Evolutionary conservation across 2,329 filamentous ascomycete genomes (phyloP).

Genomic region (Fusarium albosuccineum): DNA sequence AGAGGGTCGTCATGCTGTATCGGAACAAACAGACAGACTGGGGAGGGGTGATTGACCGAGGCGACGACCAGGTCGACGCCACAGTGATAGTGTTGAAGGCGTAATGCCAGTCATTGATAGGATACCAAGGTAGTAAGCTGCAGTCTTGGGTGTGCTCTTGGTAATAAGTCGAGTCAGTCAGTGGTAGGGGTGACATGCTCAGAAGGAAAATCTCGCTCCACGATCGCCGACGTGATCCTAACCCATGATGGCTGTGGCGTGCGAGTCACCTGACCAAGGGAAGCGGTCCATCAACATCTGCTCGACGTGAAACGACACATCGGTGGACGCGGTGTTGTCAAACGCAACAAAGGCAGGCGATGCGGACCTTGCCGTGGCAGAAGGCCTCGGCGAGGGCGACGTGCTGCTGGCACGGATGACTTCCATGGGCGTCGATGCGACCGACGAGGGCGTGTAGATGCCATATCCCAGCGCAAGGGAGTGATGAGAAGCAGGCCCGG

Average conservation of each 20-base stretch:
- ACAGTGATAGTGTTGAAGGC: constrained; percentile 14
- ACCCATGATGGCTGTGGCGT: constrained; percentile 63
- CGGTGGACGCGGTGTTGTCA: constrained; percentile 61
- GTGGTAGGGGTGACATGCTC: constrained; percentile 9
- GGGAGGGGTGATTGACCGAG: constrained; percentile 23
- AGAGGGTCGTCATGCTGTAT: constrained; percentile 32
- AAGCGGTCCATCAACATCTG: constrained; percentile 60
- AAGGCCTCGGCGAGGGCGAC: constrained; percentile 51
- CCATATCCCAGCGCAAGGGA: constrained; percentile 49
- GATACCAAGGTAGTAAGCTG: constrained; percentile 31
- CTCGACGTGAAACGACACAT: constrained; percentile 55
- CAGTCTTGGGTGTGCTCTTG: constrained; percentile 27
- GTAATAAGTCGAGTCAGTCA: neutral
- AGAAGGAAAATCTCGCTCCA: constrained; percentile 25
- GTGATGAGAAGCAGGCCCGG: constrained; percentile 58
- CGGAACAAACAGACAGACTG: constrained; percentile 35
- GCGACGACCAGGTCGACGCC: neutral
- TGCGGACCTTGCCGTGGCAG: constrained; percentile 57
- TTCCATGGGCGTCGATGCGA: constrained; percentile 44
- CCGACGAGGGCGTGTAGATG: constrained; percentile 35
- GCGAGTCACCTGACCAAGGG: constrained; percentile 61
- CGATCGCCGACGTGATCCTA: constrained; percentile 46
- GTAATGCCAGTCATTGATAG: constrained; percentile 16
- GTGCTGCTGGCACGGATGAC: constrained; percentile 43
- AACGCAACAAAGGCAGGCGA: constrained; percentile 61